Evolutionary conservation across 1,284 basidiomycete genomes (phyloP).

Genomic region (Irpex sp.): DNA sequence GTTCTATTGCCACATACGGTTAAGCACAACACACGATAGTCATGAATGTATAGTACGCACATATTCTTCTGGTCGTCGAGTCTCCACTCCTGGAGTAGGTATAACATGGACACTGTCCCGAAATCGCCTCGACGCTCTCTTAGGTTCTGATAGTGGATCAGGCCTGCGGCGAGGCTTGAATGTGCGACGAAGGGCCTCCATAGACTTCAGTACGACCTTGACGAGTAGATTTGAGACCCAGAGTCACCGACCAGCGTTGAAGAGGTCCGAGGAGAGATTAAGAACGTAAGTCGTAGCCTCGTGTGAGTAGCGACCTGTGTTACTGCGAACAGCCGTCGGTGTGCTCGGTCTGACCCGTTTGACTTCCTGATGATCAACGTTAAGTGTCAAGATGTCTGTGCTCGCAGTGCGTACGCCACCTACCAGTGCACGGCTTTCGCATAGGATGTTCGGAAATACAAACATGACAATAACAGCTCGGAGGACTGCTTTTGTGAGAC

Average conservation of each 20-base stretch:
- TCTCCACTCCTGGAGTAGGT: conserved; percentile 7
- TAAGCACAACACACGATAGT: not conserved
- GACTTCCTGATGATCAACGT: not conserved
- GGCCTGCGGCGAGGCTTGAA: not conserved
- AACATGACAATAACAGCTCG: not conserved
- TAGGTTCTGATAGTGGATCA: not conserved
- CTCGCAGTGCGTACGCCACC: not conserved
- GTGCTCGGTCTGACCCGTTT: not conserved
- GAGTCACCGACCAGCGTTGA: not conserved
- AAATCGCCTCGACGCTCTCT: conserved; percentile 3
- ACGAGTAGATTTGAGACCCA: not conserved
- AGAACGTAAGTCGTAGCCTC: not conserved
- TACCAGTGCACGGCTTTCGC: not conserved
- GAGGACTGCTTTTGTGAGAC: not conserved
- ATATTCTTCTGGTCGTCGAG: not conserved
- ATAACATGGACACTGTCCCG: conserved; percentile 9
- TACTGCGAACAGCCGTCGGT: not conserved
- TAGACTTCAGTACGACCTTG: not conserved
- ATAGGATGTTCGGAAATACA: not conserved
- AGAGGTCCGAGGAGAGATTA: no score
- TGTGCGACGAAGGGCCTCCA: not conserved
- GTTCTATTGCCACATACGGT: conserved; percentile 39
- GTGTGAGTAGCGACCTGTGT: not conserved
- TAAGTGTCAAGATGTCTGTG: not conserved
- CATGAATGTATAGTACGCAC: not conserved